Evolutionary conservation across 2,329 filamentous ascomycete species (phyloP).

Genomic region (Trichoderma guizhouense): DNA sequence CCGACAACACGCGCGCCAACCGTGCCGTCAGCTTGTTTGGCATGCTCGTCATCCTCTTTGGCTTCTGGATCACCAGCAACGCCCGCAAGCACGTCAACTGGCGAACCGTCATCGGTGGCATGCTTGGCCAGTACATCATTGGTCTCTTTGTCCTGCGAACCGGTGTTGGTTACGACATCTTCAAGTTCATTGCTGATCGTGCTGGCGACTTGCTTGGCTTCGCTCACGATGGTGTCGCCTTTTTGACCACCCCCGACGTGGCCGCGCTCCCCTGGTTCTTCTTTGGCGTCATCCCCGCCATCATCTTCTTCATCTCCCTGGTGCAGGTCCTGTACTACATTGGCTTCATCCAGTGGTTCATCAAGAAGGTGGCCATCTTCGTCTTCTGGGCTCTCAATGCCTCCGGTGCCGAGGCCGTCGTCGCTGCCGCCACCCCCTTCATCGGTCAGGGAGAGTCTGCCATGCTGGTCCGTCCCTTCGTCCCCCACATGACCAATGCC

Average conservation of each 20-base stretch:
- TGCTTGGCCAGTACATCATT: constrained; percentile 83
- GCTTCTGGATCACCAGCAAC: constrained; percentile 68
- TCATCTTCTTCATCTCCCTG: constrained; percentile 95
- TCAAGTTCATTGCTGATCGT: constrained; percentile 78
- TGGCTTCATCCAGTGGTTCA: constrained; percentile 83
- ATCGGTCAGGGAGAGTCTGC: constrained; percentile 93
- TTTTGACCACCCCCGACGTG: constrained; percentile 54
- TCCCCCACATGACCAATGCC: constrained; percentile 78
- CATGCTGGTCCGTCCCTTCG: constrained; percentile 86
- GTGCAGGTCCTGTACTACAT: constrained; percentile 82
- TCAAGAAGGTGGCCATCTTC: constrained; percentile 80
- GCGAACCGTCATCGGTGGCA: constrained; percentile 83
- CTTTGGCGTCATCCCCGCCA: constrained; percentile 75
- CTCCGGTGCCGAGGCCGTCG: constrained; percentile 88
- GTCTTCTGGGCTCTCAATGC: constrained; percentile 89
- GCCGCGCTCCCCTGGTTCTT: constrained; percentile 64
- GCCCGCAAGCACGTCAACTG: constrained; percentile 63
- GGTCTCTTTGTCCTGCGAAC: constrained; percentile 86
- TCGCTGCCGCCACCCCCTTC: constrained; percentile 88
- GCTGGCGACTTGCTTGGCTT: constrained; percentile 74
- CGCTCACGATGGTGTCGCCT: constrained; percentile 67
- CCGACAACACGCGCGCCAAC: constrained; percentile 75
- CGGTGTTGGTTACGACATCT: constrained; percentile 79
- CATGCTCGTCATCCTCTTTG: constrained; percentile 64
- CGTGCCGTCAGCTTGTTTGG: constrained; percentile 80